Conservation (phyloP, 495 filamentous ascomycete species). For the Chaetomium fimeti region DNA sequence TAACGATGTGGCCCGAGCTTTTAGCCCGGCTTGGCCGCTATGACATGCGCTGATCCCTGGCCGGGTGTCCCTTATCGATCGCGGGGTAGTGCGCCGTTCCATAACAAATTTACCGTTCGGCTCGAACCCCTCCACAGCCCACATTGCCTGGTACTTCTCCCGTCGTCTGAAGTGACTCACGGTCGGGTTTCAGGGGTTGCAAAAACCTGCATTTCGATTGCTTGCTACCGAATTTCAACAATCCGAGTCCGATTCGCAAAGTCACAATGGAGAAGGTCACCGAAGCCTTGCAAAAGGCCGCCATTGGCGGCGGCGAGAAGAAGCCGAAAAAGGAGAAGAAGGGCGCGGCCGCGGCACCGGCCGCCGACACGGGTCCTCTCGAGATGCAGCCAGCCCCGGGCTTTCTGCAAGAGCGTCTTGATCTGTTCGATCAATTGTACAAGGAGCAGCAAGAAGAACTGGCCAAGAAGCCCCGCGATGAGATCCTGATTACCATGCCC, state of each 20-base stretch:
- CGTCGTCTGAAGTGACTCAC: slow-evolving; percentile 33
- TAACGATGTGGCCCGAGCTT: slow-evolving; percentile 12
- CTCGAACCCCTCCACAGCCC: slow-evolving; percentile 15
- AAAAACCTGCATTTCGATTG: slow-evolving; percentile 10
- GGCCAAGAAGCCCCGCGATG: slow-evolving; percentile 60
- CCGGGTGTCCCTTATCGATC: slow-evolving; percentile 20
- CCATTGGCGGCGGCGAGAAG: slow-evolving; percentile 38
- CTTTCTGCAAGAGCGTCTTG: slow-evolving; percentile 80
- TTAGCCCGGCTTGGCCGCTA: neutral
- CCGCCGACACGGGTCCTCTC: slow-evolving; percentile 40
- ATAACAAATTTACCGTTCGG: slow-evolving; percentile 25
- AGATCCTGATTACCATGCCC: slow-evolving; percentile 64
- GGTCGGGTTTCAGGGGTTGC: slow-evolving; percentile 27
- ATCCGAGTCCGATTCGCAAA: slow-evolving; percentile 3
- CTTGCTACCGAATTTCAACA: slow-evolving; percentile 9
- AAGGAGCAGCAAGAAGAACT: slow-evolving; percentile 73
- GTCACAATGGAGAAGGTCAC: slow-evolving; percentile 36
- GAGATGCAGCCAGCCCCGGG: slow-evolving; percentile 67
- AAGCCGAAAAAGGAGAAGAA: slow-evolving; percentile 43
- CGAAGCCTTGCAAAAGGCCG: slow-evolving; percentile 37
- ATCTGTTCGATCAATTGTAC: slow-evolving; percentile 85
- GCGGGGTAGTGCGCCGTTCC: slow-evolving; percentile 23
- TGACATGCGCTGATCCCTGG: slow-evolving; percentile 3
- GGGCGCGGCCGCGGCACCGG: slow-evolving; percentile 41
- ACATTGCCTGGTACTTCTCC: neutral